A percentile compares a stretch with the other conserved stretches of the same genome.
These are phyloP conservation scores for Xylaria arbuscula DNA, from an alignment of 2,329 filamentous ascomycete species.

Conservation along the genomic window DNA sequence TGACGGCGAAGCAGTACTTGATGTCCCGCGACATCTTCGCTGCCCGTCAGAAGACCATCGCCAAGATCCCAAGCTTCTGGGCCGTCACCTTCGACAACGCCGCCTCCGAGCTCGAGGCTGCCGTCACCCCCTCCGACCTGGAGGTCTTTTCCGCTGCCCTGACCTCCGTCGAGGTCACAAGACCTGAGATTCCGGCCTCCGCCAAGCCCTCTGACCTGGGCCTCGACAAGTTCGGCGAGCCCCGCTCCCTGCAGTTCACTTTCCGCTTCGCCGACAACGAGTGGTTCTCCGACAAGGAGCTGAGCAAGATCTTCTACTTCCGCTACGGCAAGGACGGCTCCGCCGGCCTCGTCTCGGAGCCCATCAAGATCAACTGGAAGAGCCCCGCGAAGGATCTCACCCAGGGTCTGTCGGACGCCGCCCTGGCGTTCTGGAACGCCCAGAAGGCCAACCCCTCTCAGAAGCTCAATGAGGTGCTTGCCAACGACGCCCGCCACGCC, in stretches of 20 bases:
- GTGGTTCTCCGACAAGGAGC: constrained; percentile 68
- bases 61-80: constrained; percentile 74
- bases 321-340: constrained; percentile 67
- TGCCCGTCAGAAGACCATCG: constrained; percentile 68
- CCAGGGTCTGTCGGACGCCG: constrained; percentile 70
- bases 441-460: constrained; percentile 58
- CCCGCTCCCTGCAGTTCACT: constrained; percentile 69
- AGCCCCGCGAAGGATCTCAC: constrained; percentile 70
- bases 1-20: constrained; percentile 50
- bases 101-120: constrained; percentile 69
- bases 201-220: constrained; percentile 50
- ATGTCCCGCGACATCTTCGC: constrained; percentile 58
- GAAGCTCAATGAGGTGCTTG: constrained; percentile 49
- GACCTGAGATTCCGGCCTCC: constrained; percentile 54
- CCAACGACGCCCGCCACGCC: constrained; percentile 44
- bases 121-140: constrained; percentile 69
- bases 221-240: constrained; percentile 62
- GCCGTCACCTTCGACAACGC: constrained; percentile 72
- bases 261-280: constrained; percentile 69
- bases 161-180: constrained; percentile 63
- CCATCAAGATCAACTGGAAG: constrained; percentile 75
- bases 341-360: constrained; percentile 73
- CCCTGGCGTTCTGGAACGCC: constrained; percentile 66
- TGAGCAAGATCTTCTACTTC: constrained; percentile 76
- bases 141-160: constrained; percentile 68